A percentile compares a stretch with the other conserved stretches of the same genome.
These are phyloP conservation scores for Exophiala oligosperma DNA, from an alignment of 2,329 filamentous ascomycete species.

Conservation along the genomic window DNA sequence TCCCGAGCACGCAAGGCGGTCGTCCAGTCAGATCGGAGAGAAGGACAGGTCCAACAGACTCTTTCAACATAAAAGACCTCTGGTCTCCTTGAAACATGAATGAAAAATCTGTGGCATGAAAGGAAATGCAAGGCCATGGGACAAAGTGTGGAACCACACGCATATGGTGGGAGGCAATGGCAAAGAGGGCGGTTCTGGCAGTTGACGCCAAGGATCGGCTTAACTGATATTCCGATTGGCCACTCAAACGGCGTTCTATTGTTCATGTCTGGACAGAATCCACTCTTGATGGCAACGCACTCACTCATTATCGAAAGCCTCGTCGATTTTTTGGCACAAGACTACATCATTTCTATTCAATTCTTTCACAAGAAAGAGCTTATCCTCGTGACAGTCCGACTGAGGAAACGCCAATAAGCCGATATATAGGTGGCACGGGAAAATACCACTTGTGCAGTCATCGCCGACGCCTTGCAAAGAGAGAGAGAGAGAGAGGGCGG, in stretches of 20 bases:
- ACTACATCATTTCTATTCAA: neutral
- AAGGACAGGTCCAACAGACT: neutral
- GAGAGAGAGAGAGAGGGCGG: too few relatives aligned
- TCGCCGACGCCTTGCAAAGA: too few relatives aligned
- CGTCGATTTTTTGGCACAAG: neutral
- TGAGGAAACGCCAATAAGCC: too few relatives aligned
- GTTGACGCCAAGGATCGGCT: constrained; percentile 18
- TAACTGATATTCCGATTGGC: neutral
- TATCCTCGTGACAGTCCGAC: too few relatives aligned
- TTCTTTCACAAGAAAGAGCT: neutral
- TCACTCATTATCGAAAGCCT: neutral
- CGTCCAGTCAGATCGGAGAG: constrained; percentile 35
- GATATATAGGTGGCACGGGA: too few relatives aligned
- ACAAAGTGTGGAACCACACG: neutral
- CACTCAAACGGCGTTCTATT: neutral
- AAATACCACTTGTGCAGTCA: too few relatives aligned
- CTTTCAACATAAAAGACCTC: neutral
- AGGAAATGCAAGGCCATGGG: neutral
- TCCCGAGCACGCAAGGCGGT: constrained; percentile 52
- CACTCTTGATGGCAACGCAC: neutral
- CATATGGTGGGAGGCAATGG: constrained; percentile 33
- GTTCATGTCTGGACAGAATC: neutral
- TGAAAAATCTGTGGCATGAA: neutral
- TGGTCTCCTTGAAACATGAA: neutral
- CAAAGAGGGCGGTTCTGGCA: constrained; percentile 23